Conservation (phyloP, 805 yeast genomes). For the Metschnikowia bowlesiae region DNA sequence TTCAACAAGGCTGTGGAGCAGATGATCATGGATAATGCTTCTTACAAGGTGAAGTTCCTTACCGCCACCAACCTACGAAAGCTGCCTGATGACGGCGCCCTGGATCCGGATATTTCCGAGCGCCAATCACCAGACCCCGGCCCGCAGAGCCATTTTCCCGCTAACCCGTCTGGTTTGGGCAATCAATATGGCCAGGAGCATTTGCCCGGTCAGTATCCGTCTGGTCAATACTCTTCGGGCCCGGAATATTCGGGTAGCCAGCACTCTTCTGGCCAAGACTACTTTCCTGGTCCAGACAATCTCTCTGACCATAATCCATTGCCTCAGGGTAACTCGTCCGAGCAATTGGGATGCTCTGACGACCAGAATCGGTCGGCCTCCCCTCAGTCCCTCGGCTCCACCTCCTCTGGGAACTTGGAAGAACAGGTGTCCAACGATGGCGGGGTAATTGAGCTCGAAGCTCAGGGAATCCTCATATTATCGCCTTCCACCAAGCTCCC, state of each 20-base stretch:
- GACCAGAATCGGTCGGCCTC: too few species aligned
- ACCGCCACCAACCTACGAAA: constrained; percentile 40
- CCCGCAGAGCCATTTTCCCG: too few species aligned
- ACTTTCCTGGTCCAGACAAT: too few species aligned
- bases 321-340: too few species aligned
- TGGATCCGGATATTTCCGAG: neutral
- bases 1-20: constrained; percentile 65
- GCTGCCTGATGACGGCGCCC: neutral
- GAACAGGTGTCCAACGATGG: constrained; percentile 48
- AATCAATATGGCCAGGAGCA: too few species aligned
- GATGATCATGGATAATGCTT: constrained; percentile 69
- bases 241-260: too few species aligned
- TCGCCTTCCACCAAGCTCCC: constrained; percentile 55
- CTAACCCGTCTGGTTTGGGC: too few species aligned
- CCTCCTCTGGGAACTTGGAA: constrained; percentile 14
- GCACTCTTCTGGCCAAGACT: too few species aligned
- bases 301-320: too few species aligned
- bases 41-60: constrained; percentile 71
- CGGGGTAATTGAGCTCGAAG: constrained; percentile 71
- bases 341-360: too few species aligned
- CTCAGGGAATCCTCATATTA: constrained; percentile 85
- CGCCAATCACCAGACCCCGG: neutral
- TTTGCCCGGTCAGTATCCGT: too few species aligned
- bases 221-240: too few species aligned
- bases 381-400: neutral